Conservation (phyloP, 352 stramenopile species). For the Globisporangium echinulatum region DNA sequence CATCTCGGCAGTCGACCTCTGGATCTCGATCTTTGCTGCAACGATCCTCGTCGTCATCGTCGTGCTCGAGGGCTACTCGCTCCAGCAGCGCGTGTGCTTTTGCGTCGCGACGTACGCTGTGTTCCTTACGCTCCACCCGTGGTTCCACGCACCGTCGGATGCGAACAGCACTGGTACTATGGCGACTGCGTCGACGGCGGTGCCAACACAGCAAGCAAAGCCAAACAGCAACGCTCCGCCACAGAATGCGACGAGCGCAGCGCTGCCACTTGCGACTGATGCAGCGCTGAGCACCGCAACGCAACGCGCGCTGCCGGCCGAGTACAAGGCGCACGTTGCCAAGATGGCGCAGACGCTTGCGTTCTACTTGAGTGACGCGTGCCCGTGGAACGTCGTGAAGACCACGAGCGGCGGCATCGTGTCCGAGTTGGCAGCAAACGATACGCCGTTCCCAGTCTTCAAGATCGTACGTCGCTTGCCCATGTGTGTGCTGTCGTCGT, state of each 20-base stretch:
- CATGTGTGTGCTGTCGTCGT: too few relatives aligned
- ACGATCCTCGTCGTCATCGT: constrained; percentile 39
- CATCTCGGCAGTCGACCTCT: constrained; percentile 40
- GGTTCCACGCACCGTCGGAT: constrained; percentile 25
- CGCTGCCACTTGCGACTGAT: too few relatives aligned
- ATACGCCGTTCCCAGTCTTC: constrained; percentile 35
- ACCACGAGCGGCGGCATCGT: constrained; percentile 23
- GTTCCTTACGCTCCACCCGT: constrained; percentile 50
- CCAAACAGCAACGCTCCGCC: not conserved
- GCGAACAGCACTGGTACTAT: too few relatives aligned
- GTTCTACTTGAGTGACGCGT: constrained; percentile 33
- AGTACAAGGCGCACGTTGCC: constrained; percentile 22
- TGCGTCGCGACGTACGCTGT: constrained; percentile 42
- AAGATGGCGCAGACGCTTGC: constrained; percentile 15
- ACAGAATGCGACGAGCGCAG: too few relatives aligned
- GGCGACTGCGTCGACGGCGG: not conserved
- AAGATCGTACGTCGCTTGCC: constrained; percentile 25
- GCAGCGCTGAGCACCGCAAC: not conserved
- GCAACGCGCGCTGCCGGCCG: constrained; percentile 12
- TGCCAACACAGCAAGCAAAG: not conserved
- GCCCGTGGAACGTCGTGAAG: constrained; percentile 35
- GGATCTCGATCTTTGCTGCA: constrained; percentile 48
- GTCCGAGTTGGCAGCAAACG: constrained; percentile 39
- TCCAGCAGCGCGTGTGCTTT: constrained; percentile 35
- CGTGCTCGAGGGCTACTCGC: constrained; percentile 32